Percentiles rank a stretch among this genome's conserved stretches.
Evolutionary conservation across 2,329 filamentous ascomycete genomes (phyloP).

Genomic region (Phaeosphaeria sp.): DNA sequence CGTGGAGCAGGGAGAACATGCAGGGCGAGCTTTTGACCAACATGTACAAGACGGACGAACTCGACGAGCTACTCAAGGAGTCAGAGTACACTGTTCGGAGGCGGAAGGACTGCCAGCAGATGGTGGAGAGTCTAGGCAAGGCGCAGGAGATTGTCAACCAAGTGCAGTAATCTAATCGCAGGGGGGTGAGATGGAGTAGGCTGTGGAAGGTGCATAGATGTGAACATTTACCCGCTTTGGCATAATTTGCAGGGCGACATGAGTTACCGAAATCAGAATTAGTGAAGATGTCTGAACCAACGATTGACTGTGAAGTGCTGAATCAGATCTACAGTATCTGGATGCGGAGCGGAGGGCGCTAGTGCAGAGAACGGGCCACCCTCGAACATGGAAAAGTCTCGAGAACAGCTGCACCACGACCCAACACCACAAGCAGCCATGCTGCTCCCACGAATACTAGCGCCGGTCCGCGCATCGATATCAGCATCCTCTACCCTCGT

Average conservation of each 20-base stretch:
- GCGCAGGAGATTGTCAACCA: conserved; percentile 96
- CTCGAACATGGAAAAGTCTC: conserved; percentile 35
- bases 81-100: conserved; percentile 94
- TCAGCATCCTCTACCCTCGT: conserved; percentile 25
- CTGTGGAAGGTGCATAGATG: conserved; percentile 3
- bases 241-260: conserved; percentile 29
- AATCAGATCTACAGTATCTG: too few species aligned
- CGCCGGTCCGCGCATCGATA: conserved; percentile 43
- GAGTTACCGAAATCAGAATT: neutral
- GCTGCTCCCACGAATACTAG: conserved; percentile 49
- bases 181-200: neutral
- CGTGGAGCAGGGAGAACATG: conserved; percentile 98
- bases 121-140: conserved; percentile 91
- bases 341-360: neutral
- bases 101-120: conserved; percentile 98
- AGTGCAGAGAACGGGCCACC: conserved; percentile 4
- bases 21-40: conserved; percentile 95
- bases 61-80: conserved; percentile 96
- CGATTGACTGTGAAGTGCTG: too few species aligned
- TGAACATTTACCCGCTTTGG: conserved; percentile 12
- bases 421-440: conserved; percentile 39
- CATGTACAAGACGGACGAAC: conserved; percentile 90
- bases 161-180: conserved; percentile 51
- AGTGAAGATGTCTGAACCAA: too few species aligned
- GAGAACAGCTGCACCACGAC: conserved; percentile 10